Conservation (phyloP, 2,329 filamentous ascomycete genomes). For the Phaeoacremonium minimum region DNA sequence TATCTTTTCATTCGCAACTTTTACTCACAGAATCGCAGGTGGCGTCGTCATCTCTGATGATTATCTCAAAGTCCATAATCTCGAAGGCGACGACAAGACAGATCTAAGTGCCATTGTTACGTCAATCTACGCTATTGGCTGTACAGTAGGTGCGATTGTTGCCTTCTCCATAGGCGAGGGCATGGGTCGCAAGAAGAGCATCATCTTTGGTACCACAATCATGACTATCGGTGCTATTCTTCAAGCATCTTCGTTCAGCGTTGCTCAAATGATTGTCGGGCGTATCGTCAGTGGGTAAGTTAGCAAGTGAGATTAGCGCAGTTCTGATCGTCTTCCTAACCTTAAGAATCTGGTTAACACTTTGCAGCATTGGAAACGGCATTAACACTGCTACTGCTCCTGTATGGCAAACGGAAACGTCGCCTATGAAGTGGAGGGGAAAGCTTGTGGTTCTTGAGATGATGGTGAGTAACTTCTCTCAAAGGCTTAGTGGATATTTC, state of each 20-base stretch:
- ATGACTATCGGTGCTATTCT: constrained; percentile 8
- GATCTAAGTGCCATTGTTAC: constrained; percentile 1
- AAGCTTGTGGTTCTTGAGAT: constrained; percentile 26
- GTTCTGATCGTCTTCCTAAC: no score
- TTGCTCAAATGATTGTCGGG: constrained; percentile 20
- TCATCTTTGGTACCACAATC: background rate
- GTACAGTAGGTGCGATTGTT: constrained; percentile 15
- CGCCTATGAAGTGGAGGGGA: constrained; percentile 22
- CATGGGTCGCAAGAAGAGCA: constrained; percentile 2
- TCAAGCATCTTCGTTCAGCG: constrained; percentile 8
- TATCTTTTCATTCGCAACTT: no score
- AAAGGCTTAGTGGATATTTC: no score
- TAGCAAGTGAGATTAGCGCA: no score
- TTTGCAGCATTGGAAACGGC: constrained; percentile 41
- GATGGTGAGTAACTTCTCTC: no score
- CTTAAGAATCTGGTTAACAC: no score
- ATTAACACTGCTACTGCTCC: constrained; percentile 30
- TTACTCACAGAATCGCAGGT: no score
- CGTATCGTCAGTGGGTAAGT: constrained; percentile 12
- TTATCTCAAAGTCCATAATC: no score
- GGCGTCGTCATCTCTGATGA: no score
- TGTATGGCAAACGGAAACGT: constrained; percentile 32
- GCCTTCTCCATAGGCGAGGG: constrained; percentile 11
- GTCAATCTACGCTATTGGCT: constrained; percentile 2
- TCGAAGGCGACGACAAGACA: no score